phyloP scores from a whole-genome alignment of 805 yeast species.

The Candida vartiovaarae region DNA sequence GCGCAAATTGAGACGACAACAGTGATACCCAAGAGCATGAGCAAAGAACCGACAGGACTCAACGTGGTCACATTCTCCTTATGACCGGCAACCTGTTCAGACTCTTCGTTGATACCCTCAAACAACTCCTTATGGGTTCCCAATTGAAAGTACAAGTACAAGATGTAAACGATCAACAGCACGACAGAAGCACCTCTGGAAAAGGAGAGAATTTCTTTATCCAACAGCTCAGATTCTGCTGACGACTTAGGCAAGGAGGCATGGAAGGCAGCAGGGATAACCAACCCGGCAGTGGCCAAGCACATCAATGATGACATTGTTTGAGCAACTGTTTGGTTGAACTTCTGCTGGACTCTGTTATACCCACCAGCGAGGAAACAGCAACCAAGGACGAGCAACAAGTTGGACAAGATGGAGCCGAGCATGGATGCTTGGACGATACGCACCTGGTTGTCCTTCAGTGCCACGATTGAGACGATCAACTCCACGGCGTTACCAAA shows the following conservation, averaged over 20 bases:
- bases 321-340: constrained; percentile 96
- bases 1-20: constrained; percentile 84
- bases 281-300: constrained; percentile 77
- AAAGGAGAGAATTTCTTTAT: constrained; percentile 51
- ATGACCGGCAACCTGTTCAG: constrained; percentile 24
- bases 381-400: constrained; percentile 88
- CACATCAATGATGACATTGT: constrained; percentile 95
- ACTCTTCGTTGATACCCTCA: constrained; percentile 43
- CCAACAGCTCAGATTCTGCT: constrained; percentile 28
- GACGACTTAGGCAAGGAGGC: constrained; percentile 50
- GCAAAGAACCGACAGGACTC: constrained; percentile 45
- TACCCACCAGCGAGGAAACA: constrained; percentile 92
- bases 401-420: constrained; percentile 85
- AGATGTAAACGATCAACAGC: constrained; percentile 64
- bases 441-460: constrained; percentile 76
- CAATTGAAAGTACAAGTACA: constrained; percentile 82
- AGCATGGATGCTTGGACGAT: constrained; percentile 97
- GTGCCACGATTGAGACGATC: constrained; percentile 88
- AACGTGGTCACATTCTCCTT: constrained; percentile 30
- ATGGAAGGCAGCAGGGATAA: constrained; percentile 95
- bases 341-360: constrained; percentile 76
- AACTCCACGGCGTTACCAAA: constrained; percentile 97
- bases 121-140: constrained; percentile 76
- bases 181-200: constrained; percentile 85
- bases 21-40: constrained; percentile 55